Evolutionary conservation across 1,284 basidiomycete genomes (phyloP), one percentile per base, ranked within the genome.

Genomic region (Heterobasidion parviporum): DNA sequence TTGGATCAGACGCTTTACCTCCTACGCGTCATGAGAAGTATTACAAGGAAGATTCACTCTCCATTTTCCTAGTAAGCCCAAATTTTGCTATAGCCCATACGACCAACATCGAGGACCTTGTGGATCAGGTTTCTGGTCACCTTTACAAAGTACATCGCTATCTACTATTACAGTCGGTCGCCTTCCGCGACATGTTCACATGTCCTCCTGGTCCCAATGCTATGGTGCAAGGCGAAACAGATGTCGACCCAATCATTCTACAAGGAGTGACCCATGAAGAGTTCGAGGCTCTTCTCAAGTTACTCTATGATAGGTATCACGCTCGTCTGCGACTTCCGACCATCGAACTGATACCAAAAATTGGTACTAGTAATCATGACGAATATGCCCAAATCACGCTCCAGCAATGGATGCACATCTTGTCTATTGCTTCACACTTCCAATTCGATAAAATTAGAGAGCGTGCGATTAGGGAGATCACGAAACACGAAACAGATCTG

Each of bases 61-160:
- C 52, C 8, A 45, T 44, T 1, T 53, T 53, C 26, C 32, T 44
- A 16, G 52, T 53, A 8, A 15, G 52, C 44, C 10, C n/a, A 26
- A 26, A 18, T 5, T 26, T 6, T 26, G 26, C 26, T 26, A 26
- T 5, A 26, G 26, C 26, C 3, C 5, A 26, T 26, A 26, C 26
- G 4, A 26, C 5, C 4, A 26, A 26, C 26, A 26, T 6, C 26
- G 26, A 26, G 26, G 26, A 6, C 26, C 4, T 26, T 26, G 26
- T 26, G 26, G 26, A 5, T 41, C 53, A 71, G 70, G 67, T 69
- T 9, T 63, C 68, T 49, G 58, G 58, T 48, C 58, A 62, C 15
- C 58, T 65, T 10, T 71, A 67, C 64, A 66, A 64, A 53, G 61
- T 70, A 9, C 70, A 71, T 57, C 64, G 65, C 10, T 64, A 70